phyloP scores from a whole-genome alignment of 441 rosid species.

The Gossypium gossypioides region DNA sequence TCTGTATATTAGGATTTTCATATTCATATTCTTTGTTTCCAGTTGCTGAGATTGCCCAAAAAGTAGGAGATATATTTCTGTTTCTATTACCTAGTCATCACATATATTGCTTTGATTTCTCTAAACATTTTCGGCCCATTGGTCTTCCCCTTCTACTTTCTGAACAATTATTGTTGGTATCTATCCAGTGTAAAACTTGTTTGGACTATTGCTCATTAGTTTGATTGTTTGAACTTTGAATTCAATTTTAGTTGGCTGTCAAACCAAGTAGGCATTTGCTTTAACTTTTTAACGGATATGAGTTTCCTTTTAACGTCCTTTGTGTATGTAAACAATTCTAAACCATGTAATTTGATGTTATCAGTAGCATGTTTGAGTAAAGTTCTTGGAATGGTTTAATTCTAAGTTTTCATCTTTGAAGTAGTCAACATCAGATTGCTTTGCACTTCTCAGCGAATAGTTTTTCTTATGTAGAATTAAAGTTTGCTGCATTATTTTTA shows the following conservation, averaged over 20 bases:
- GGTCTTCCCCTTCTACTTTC: conserved; percentile 1
- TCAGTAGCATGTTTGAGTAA: neutral
- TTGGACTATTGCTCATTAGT: neutral
- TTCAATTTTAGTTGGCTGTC: neutral
- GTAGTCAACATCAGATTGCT: neutral
- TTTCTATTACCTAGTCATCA: neutral
- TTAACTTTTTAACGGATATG: neutral
- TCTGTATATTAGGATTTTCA: conserved; percentile 3
- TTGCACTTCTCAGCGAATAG: neutral
- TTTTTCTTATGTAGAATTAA: neutral
- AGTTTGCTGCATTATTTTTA: neutral
- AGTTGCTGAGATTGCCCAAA: conserved; percentile 1
- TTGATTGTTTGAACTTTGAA: neutral
- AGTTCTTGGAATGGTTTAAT: neutral
- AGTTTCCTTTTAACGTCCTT: neutral
- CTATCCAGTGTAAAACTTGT: neutral
- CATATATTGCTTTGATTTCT: neutral
- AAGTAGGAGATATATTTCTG: neutral
- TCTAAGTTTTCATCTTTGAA: neutral
- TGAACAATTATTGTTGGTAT: conserved; percentile 1
- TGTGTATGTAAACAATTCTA: neutral
- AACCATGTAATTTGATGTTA: neutral
- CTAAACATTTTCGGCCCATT: neutral
- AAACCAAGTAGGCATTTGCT: neutral
- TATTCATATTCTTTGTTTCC: neutral